phyloP scores from a whole-genome alignment of 1,139 yeast genomes.

The Candida tropicalis region DNA sequence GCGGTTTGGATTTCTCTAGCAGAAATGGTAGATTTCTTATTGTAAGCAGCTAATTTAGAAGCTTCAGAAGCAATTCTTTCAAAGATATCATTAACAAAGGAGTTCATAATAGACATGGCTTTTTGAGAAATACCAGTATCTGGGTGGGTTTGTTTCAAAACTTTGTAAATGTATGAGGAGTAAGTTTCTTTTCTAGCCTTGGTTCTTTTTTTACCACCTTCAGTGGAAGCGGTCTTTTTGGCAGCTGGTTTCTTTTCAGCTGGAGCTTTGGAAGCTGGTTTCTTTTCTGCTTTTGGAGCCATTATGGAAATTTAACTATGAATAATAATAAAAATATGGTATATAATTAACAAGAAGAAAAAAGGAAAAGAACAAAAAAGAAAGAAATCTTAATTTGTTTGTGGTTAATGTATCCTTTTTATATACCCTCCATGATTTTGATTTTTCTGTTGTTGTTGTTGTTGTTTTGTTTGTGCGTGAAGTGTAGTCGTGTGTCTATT shows the following conservation, averaged over 20 bases:
- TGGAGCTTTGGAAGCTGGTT: conserved; percentile 98
- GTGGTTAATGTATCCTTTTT: not conserved
- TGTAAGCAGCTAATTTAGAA: conserved; percentile 98
- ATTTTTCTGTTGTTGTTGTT: no score
- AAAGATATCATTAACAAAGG: conserved; percentile 94
- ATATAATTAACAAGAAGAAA: no score
- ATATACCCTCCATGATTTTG: not conserved
- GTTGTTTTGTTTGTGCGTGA: not conserved
- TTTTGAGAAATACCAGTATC: conserved; percentile 99
- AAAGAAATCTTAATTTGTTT: not conserved
- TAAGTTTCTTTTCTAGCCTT: conserved; percentile 99
- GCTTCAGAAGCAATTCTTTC: conserved; percentile 98
- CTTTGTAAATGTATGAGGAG: conserved; percentile 98
- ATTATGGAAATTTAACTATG: conserved; percentile 38
- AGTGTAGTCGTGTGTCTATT: not conserved
- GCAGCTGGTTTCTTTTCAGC: conserved; percentile 97
- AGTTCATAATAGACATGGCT: conserved; percentile 99
- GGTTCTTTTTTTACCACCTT: conserved; percentile 90
- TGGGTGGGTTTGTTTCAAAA: conserved; percentile 98
- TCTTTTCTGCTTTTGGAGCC: conserved; percentile 98
- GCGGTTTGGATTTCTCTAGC: conserved; percentile 99
- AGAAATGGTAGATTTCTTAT: conserved; percentile 98
- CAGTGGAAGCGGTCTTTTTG: conserved; percentile 84
- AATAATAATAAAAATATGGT: conserved; percentile 1
- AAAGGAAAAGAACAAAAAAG: not conserved